A percentile compares a stretch with the other conserved stretches of the same genome.
phyloP scores from a whole-genome alignment of 305 asterid genomes.

The Rubia peregrina region DNA sequence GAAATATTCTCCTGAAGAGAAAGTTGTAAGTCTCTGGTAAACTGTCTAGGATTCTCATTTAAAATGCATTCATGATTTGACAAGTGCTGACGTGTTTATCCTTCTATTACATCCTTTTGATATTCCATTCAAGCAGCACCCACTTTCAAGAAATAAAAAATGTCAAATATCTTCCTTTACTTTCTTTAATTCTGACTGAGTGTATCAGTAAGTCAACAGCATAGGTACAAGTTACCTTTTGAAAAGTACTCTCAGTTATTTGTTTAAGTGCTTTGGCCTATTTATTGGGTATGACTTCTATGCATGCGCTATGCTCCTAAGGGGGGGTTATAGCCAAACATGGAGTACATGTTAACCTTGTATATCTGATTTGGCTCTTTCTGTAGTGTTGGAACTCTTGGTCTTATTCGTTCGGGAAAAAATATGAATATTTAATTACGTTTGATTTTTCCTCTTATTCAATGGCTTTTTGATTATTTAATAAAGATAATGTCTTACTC shows the following conservation, averaged over 20 bases:
- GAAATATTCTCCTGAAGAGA: conserved; percentile 46
- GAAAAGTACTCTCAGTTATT: neutral
- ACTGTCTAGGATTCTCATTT: conserved; percentile 19
- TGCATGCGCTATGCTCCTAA: neutral
- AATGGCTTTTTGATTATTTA: neutral
- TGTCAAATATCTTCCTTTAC: neutral
- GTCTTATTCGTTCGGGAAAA: neutral
- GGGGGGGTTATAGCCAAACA: neutral
- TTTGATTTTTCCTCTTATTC: neutral
- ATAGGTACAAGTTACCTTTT: neutral
- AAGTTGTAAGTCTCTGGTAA: conserved; percentile 48
- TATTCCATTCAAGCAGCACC: neutral
- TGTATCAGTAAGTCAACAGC: neutral
- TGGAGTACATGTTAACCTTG: neutral
- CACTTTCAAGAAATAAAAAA: neutral
- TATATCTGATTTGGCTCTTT: neutral
- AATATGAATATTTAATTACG: neutral
- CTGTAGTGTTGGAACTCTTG: neutral
- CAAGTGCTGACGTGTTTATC: neutral
- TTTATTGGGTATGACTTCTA: neutral
- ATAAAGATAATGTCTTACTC: neutral
- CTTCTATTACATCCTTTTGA: neutral
- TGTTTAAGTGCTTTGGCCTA: neutral
- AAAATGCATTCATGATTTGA: conserved; percentile 11
- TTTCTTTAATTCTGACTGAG: neutral